Conservation (phyloP, 1,139 yeast species). For the Yamadazyma friedrichii region DNA sequence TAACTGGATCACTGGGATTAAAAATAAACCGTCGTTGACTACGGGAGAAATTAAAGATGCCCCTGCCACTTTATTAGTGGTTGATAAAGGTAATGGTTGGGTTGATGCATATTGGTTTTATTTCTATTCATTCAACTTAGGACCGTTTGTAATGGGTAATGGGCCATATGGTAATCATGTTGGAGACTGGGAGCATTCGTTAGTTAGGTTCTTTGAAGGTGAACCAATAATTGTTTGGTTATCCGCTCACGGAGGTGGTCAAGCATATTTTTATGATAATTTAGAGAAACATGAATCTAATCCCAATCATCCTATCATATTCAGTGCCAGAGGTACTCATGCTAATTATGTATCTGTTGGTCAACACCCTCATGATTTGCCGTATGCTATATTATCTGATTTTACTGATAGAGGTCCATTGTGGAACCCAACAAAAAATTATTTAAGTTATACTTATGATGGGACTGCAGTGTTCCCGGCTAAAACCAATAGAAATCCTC, state of each 20-base stretch:
- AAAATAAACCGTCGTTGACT: constrained; percentile 65
- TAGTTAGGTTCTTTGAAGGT: constrained; percentile 81
- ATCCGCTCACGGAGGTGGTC: constrained; percentile 98
- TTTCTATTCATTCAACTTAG: constrained; percentile 89
- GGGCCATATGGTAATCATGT: constrained; percentile 98
- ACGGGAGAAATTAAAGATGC: constrained; percentile 73
- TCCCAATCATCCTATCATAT: constrained; percentile 64
- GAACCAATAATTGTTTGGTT: constrained; percentile 92
- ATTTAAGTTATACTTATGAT: constrained; percentile 75
- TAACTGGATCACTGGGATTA: constrained; percentile 78
- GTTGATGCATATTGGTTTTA: constrained; percentile 95
- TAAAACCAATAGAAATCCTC: constrained; percentile 39
- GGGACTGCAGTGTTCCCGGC: constrained; percentile 48
- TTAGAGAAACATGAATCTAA: constrained; percentile 64
- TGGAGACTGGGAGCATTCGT: constrained; percentile 97
- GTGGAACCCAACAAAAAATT: constrained; percentile 89
- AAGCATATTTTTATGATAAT: constrained; percentile 75
- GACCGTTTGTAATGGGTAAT: constrained; percentile 95
- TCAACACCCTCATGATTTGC: constrained; percentile 92
- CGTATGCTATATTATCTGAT: constrained; percentile 85
- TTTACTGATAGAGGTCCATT: constrained; percentile 93
- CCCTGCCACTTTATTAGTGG: constrained; percentile 78
- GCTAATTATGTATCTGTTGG: constrained; percentile 97
- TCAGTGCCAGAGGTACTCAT: constrained; percentile 93
- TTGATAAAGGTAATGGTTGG: constrained; percentile 91